Percentiles rank a stretch among this genome's conserved stretches.
These are phyloP conservation scores for Podospora anserina DNA, from an alignment of 495 filamentous ascomycete species.

Conservation along the genomic window DNA sequence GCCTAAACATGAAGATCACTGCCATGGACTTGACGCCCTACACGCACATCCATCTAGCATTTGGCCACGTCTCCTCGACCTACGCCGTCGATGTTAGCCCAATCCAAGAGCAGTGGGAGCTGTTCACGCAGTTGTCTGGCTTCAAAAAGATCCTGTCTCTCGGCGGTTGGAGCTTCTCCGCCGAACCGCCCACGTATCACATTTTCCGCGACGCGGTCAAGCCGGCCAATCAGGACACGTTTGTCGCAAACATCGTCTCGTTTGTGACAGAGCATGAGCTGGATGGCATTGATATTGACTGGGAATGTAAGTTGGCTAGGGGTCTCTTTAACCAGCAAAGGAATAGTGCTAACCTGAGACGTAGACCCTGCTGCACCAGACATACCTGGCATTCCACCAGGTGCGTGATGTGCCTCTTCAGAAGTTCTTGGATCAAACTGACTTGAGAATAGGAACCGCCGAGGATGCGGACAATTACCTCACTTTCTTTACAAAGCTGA, in stretches of 20 bases:
- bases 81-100: constrained; percentile 22
- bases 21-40: constrained; percentile 17
- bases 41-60: constrained; percentile 31
- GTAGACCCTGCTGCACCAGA: neutral
- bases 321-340: constrained; percentile 21
- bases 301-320: constrained; percentile 24
- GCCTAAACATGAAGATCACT: constrained; percentile 25
- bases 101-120: constrained; percentile 21
- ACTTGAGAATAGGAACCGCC: neutral
- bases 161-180: constrained; percentile 39
- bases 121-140: constrained; percentile 24
- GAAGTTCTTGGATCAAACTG: too few relatives aligned
- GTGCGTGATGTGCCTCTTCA: too few relatives aligned
- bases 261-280: constrained; percentile 32
- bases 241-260: constrained; percentile 29
- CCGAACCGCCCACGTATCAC: constrained; percentile 26
- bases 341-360: too few relatives aligned
- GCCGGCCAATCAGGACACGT: constrained; percentile 24
- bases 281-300: constrained; percentile 38
- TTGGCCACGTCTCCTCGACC: constrained; percentile 23
- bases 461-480: neutral
- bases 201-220: constrained; percentile 30
- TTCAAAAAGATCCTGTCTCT: constrained; percentile 34
- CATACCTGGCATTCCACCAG: neutral
- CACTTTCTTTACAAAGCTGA: neutral